Conservation (phyloP, 345 rosid genomes). For the Eutrema heterophyllum region DNA sequence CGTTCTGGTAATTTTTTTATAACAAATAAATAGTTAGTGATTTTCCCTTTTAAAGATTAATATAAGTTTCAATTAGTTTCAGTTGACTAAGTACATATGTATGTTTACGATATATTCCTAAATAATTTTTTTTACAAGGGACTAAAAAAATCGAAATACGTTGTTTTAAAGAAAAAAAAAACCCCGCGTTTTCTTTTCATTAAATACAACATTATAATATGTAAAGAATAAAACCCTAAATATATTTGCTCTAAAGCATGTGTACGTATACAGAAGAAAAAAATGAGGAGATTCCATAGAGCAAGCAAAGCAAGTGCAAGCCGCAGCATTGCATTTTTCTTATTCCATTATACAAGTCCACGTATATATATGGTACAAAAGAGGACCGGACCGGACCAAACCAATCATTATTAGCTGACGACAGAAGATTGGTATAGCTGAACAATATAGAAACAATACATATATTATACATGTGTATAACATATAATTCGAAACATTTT, state of each 20-base stretch:
- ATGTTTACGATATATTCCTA: background rate
- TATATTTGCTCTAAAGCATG: background rate
- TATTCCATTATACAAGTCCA: constrained; percentile 2
- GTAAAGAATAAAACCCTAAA: background rate
- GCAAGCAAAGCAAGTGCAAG: constrained; percentile 20
- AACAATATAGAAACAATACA: background rate
- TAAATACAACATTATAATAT: background rate
- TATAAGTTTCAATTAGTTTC: background rate
- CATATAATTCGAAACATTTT: background rate
- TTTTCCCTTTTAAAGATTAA: background rate
- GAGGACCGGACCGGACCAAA: constrained; percentile 1
- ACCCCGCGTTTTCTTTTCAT: background rate
- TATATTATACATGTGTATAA: background rate
- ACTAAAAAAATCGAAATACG: background rate
- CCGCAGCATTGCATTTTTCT: background rate
- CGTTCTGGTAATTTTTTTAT: background rate
- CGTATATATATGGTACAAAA: background rate
- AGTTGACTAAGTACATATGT: background rate
- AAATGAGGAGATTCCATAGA: background rate
- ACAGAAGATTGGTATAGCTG: constrained; percentile 11
- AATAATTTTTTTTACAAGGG: background rate
- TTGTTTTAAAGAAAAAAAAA: background rate
- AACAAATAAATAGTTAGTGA: background rate
- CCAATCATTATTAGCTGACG: constrained; percentile 5
- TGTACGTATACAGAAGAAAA: background rate